Evolutionary conservation across 805 yeast species (phyloP).

Genomic region (Priceomyces carsonii): DNA sequence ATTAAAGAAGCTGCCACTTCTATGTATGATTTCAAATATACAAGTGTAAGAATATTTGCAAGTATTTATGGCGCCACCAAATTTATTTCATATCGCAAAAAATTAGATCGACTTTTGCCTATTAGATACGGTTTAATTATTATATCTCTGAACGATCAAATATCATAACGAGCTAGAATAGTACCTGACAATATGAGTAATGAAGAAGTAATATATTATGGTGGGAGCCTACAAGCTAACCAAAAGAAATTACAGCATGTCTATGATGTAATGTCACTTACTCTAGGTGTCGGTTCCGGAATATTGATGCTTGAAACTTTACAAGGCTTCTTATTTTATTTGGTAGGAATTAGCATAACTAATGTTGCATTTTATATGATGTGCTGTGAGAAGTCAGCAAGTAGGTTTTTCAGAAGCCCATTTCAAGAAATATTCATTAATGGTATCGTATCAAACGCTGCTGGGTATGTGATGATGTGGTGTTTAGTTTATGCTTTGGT

Average conservation of each 20-base stretch:
- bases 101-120: no score
- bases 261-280: constrained; percentile 39
- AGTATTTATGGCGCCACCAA: neutral
- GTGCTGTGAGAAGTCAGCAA: constrained; percentile 33
- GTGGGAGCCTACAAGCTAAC: constrained; percentile 31
- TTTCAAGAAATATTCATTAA: constrained; percentile 32
- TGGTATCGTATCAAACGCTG: constrained; percentile 30
- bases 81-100: no score
- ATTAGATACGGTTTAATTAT: no score
- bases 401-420: constrained; percentile 29
- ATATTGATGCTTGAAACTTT: constrained; percentile 37
- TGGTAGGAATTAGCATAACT: constrained; percentile 31
- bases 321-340: constrained; percentile 36
- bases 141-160: no score
- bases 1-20: no score
- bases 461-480: constrained; percentile 50
- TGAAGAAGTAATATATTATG: constrained; percentile 19
- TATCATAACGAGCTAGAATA: no score
- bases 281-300: constrained; percentile 42
- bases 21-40: no score
- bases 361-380: constrained; percentile 28
- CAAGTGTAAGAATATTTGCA: neutral
- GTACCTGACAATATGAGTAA: constrained; percentile 4
- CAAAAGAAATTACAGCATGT: constrained; percentile 27
- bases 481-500: constrained; percentile 46